Conservation (phyloP, 2,329 filamentous ascomycete species). For the Escovopsis weberi region DNA sequence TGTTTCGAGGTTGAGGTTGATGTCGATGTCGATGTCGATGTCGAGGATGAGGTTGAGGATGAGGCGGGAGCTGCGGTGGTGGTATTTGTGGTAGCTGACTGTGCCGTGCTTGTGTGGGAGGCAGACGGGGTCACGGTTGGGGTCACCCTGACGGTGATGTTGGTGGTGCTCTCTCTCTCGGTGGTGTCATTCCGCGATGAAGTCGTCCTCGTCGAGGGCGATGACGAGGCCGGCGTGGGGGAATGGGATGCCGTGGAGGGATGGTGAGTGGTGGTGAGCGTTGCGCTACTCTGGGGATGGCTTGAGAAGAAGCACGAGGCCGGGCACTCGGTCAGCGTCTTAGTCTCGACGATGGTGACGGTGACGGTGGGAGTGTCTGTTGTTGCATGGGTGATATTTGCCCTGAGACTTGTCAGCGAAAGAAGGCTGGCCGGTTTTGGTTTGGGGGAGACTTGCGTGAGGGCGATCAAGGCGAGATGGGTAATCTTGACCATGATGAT, state of each 20-base stretch:
- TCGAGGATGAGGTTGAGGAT: background rate
- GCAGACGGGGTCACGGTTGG: background rate
- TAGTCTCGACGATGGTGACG: conserved; percentile 17
- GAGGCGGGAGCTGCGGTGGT: background rate
- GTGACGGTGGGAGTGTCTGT: conserved; percentile 18
- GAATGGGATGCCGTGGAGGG: no score
- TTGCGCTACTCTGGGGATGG: background rate
- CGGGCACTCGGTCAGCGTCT: conserved; percentile 16
- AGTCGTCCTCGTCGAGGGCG: no score
- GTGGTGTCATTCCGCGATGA: no score
- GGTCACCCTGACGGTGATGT: background rate
- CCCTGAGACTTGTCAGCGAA: conserved; percentile 7
- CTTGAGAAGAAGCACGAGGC: conserved; percentile 10
- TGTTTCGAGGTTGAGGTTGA: background rate
- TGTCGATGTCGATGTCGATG: background rate
- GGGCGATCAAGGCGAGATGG: no score
- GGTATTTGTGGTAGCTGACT: background rate
- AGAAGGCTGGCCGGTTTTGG: background rate
- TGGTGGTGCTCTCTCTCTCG: no score
- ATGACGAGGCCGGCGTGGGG: no score
- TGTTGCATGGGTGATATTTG: conserved; percentile 11
- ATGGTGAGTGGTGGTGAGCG: background rate
- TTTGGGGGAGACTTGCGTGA: no score
- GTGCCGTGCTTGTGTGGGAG: background rate
- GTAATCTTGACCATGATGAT: no score